Conservation (phyloP, 169 alveolate genomes). For the Theileria equi region DNA sequence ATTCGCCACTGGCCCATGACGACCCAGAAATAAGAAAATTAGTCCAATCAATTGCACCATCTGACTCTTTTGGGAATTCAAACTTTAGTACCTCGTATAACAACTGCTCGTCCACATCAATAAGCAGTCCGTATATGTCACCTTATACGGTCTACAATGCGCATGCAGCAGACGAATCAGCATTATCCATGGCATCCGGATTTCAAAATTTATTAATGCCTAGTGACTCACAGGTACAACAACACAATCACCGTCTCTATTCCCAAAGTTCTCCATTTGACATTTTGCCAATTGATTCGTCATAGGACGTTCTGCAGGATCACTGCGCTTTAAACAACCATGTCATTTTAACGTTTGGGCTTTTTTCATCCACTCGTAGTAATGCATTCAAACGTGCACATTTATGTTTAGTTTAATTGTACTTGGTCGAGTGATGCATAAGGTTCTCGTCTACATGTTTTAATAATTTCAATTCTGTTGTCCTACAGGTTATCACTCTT, state of each 20-base stretch:
- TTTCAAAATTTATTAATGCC: constrained; percentile 47
- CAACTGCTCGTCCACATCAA: constrained; percentile 22
- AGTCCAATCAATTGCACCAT: constrained; percentile 54
- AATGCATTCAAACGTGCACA: too few species aligned
- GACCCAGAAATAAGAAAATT: constrained; percentile 49
- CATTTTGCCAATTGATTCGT: constrained; percentile 30
- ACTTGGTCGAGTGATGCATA: too few species aligned
- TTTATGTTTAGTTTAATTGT: too few species aligned
- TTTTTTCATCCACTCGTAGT: too few species aligned
- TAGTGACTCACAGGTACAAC: constrained; percentile 19
- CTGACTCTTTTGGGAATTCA: constrained; percentile 1
- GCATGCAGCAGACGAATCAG: constrained; percentile 20
- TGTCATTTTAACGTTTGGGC: too few species aligned
- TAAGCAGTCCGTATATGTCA: constrained; percentile 66
- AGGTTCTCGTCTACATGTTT: too few species aligned
- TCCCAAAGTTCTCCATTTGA: constrained; percentile 13
- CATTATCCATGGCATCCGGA: constrained; percentile 30
- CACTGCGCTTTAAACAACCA: too few species aligned
- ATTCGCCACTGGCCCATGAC: constrained; percentile 5
- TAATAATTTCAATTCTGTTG: too few species aligned
- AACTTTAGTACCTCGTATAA: background rate
- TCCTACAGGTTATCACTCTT: too few species aligned
- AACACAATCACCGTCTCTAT: constrained; percentile 11
- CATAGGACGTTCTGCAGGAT: too few species aligned
- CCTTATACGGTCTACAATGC: constrained; percentile 51